A percentile compares a stretch with the other conserved stretches of the same genome.
Conservation (phyloP, 176 grass and related monocot genomes). For the Oryza rufipogon region DNA sequence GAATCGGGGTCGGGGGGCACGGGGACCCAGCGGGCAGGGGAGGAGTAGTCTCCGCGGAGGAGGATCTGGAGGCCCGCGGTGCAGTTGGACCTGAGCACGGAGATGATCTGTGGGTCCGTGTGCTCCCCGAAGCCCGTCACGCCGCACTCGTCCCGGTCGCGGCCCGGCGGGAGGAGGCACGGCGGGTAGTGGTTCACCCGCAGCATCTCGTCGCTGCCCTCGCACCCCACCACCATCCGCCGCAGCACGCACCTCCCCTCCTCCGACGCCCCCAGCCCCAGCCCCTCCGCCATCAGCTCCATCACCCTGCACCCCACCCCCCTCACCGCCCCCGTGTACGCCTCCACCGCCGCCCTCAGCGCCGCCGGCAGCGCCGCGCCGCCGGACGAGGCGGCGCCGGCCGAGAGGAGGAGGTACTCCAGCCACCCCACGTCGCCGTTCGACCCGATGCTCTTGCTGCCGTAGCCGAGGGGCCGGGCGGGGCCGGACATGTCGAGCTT, state of each 20-base stretch:
- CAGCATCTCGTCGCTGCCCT: slow-evolving; percentile 59
- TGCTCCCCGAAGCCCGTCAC: slow-evolving; percentile 94
- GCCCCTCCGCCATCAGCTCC: slow-evolving; percentile 74
- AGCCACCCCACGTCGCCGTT: slow-evolving; percentile 91
- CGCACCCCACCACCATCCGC: slow-evolving; percentile 47
- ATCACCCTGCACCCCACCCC: slow-evolving; percentile 59
- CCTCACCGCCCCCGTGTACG: slow-evolving; percentile 58
- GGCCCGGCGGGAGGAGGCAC: slow-evolving; percentile 26
- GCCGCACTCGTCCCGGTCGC: slow-evolving; percentile 26
- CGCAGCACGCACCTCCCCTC: slow-evolving; percentile 44
- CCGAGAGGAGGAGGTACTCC: slow-evolving; percentile 75
- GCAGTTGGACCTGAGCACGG: slow-evolving; percentile 78
- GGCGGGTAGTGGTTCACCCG: slow-evolving; percentile 88
- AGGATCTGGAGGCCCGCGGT: slow-evolving; percentile 71
- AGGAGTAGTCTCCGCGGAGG: slow-evolving; percentile 50
- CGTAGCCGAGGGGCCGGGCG: slow-evolving; percentile 57
- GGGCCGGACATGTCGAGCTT: slow-evolving; percentile 54
- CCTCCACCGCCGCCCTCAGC: slow-evolving; percentile 52
- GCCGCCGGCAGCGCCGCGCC: slow-evolving; percentile 16
- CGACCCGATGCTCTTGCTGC: slow-evolving; percentile 73
- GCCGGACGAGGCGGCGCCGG: slow-evolving; percentile 13
- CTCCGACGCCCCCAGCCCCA: slow-evolving; percentile 25
- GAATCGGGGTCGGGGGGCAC: slow-evolving; percentile 61
- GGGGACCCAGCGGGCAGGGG: slow-evolving; percentile 66
- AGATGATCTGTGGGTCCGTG: slow-evolving; percentile 95